A percentile compares a stretch with the other conserved stretches of the same genome.
phyloP scores from a whole-genome alignment of 352 stramenopile genomes.

The Pseudoperonospora humuli region DNA sequence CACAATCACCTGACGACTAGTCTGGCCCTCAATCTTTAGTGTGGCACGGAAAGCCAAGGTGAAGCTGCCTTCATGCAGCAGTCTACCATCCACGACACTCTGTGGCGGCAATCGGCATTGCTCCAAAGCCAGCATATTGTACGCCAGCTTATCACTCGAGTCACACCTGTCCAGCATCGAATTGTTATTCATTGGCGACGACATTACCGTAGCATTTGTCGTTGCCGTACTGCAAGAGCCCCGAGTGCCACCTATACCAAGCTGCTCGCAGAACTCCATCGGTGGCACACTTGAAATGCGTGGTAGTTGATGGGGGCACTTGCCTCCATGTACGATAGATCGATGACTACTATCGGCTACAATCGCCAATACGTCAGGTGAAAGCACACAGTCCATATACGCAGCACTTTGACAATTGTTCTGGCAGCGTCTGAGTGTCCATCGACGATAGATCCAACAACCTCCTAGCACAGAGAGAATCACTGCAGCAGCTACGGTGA shows the following conservation, averaged over 20 bases:
- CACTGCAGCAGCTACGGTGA: slow-evolving; percentile 3
- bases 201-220: slow-evolving; percentile 9
- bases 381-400: slow-evolving; percentile 29
- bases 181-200: slow-evolving; percentile 4
- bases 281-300: slow-evolving; percentile 24
- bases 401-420: slow-evolving; percentile 21
- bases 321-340: slow-evolving; percentile 5
- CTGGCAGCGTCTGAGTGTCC: slow-evolving; percentile 3
- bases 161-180: slow-evolving; percentile 17
- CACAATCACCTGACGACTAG: slow-evolving; percentile 20
- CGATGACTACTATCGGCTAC: slow-evolving; percentile 15
- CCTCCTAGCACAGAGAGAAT: slow-evolving; percentile 13
- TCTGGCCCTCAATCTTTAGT: slow-evolving; percentile 18
- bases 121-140: slow-evolving; percentile 13
- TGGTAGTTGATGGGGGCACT: slow-evolving; percentile 26
- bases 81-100: slow-evolving; percentile 15
- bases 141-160: slow-evolving; percentile 12
- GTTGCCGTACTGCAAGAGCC: slow-evolving; percentile 13
- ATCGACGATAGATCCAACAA: slow-evolving; percentile 13
- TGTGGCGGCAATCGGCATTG: slow-evolving; percentile 21
- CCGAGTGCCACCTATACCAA: slow-evolving; percentile 2
- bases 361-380: slow-evolving; percentile 25
- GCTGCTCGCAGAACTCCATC: slow-evolving; percentile 23
- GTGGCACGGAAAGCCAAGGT: slow-evolving; percentile 23
- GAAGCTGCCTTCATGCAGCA: slow-evolving; percentile 29